These are phyloP conservation scores for Eimeria zaria DNA, from an alignment of 169 alveolate genomes.

Conservation along the genomic window DNA sequence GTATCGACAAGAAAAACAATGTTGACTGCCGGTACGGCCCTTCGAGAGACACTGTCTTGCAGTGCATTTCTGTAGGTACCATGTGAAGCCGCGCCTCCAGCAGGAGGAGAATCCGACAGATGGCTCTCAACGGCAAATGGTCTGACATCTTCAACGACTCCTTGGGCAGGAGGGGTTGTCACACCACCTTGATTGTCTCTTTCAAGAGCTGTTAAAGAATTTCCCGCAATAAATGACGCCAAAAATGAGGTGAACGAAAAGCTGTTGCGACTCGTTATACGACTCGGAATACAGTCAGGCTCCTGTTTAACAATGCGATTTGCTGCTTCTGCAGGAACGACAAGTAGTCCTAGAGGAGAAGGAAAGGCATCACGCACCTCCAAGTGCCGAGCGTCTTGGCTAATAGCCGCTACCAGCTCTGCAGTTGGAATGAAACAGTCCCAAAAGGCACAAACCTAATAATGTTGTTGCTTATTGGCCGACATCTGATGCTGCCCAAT, in stretches of 20 bases:
- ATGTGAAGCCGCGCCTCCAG: background rate
- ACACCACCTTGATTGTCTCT: background rate
- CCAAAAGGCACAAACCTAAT: background rate
- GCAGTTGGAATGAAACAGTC: slow-evolving; percentile 20
- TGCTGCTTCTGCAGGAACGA: slow-evolving; percentile 69
- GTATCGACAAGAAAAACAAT: slow-evolving; percentile 64
- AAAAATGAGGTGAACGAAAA: slow-evolving; percentile 37
- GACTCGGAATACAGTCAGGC: background rate
- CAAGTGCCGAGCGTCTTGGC: slow-evolving; percentile 82
- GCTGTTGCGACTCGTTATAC: slow-evolving; percentile 38
- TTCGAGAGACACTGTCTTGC: background rate
- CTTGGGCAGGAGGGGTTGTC: background rate
- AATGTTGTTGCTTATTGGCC: background rate
- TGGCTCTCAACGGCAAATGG: slow-evolving; percentile 22
- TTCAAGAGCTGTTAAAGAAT: background rate
- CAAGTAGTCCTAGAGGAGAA: slow-evolving; percentile 65
- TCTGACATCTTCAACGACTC: slow-evolving; percentile 1
- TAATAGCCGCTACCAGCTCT: slow-evolving; percentile 38
- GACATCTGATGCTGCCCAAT: background rate
- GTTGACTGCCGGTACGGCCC: slow-evolving; percentile 63
- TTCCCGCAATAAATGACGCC: slow-evolving; percentile 53
- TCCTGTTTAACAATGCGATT: slow-evolving; percentile 54
- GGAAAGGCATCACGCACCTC: slow-evolving; percentile 82
- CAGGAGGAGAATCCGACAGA: background rate
- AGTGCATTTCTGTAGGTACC: background rate